Base-by-base conservation (phyloP, 495 filamentous ascomycete species). In the Endocarpon pusillum region DNA sequence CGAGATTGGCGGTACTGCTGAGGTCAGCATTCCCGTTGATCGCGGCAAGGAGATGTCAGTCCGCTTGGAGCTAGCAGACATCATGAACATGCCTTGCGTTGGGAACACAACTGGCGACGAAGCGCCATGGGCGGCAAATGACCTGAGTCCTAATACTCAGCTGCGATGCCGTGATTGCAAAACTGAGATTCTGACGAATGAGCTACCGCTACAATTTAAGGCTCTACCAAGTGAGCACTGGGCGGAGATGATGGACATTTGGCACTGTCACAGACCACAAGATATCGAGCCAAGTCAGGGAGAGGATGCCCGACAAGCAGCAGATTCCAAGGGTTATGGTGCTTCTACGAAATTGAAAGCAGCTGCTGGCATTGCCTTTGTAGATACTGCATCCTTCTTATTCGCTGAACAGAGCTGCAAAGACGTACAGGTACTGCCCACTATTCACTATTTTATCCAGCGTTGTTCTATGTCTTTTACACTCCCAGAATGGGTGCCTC, bases 171-270 rank as follows among this genome's bases (percentile, higher is more conserved):
- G 68, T 27, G 39, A 42, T 5, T 97, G 89, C 40, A 41, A 40
- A 5, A 40, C 41, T 8, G 11, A 32, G 1, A 35, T 67, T 14
- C 31, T 64, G 9, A 47, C 50, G 12, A n/a, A 14, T n/a, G 4
- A 34, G 7, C 14, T n/a, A 28, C n/a, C 32, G 9, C 19, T 24
- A 11, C 29, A 53, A n/a, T 97, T 91, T 89, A 93, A 86, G 54
- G 85, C 96, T 46, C 64, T 97, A 3, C 89, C 89, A 1, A 92
- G 82, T 43, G 83, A 86, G 38, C 89, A 92, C 45, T 99, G 89
- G 89, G 89, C 87, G 1, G 89, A 99, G 53, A 94, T 96, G 91
- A 99, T 99, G 89, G 89, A 99, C 49, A 93, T 94, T 44, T 99
- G 89, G 89, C 89, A 99, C 54, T 99, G 89, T 49, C 89, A 97